phyloP scores from a whole-genome alignment of 306 rosid genomes.

The Gillenia trifoliata region DNA sequence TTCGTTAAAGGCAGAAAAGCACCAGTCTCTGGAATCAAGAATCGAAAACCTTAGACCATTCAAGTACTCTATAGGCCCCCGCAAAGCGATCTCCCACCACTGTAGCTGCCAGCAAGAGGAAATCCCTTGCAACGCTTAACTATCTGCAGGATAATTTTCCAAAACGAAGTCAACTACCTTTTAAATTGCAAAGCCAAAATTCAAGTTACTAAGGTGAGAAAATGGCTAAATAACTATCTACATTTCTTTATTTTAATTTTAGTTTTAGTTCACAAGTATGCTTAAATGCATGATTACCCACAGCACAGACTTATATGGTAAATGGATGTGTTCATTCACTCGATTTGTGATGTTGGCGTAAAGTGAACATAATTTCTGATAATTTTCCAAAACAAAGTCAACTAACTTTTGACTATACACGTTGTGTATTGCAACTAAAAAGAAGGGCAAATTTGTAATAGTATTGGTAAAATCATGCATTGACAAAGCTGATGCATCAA shows the following conservation, averaged over 20 bases:
- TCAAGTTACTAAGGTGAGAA: background rate
- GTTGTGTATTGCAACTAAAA: constrained; percentile 13
- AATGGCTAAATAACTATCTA: background rate
- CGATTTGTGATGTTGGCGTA: background rate
- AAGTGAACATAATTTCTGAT: constrained; percentile 2
- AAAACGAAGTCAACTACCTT: background rate
- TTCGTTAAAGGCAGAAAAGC: constrained; percentile 29
- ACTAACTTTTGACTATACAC: background rate
- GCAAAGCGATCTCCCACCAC: constrained; percentile 35
- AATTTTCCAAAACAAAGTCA: too few species aligned
- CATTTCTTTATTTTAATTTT: too few species aligned
- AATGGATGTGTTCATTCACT: background rate
- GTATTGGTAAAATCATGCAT: too few species aligned
- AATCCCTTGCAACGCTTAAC: constrained; percentile 38
- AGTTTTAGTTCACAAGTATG: too few species aligned
- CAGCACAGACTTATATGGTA: background rate
- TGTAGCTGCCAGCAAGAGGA: constrained; percentile 56
- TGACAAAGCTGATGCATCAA: too few species aligned
- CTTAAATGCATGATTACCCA: background rate
- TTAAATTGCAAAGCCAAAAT: too few species aligned
- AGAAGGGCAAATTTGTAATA: too few species aligned
- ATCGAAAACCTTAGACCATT: constrained; percentile 22
- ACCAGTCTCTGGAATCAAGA: constrained; percentile 15
- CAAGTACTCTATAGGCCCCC: constrained; percentile 1
- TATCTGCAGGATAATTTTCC: constrained; percentile 36